Evolutionary conservation across 75 land plant genomes (phyloP), one percentile per base, ranked within the genome.

Genomic region (Sequoia sempervirens): DNA sequence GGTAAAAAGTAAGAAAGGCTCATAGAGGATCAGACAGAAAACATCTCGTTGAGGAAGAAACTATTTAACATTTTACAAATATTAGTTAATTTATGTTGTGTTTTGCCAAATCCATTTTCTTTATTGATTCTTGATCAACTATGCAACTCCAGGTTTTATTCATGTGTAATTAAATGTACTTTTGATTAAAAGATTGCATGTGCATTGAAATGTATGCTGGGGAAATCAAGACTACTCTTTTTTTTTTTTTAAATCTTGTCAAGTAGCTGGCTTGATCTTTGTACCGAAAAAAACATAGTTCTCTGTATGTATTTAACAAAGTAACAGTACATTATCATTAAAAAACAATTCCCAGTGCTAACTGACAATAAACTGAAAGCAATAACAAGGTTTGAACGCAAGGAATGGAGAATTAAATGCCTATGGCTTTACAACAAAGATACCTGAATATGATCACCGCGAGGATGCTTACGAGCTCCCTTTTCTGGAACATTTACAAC

Each of bases 401-500:
- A n/a, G n/a, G 52, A 80, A 28, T 80, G 12, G 5, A 43, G 26
- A 20, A 80, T 80, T 20, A 45, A 41, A 26, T 28, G 37, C 23
- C 17, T 74, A 4, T 74, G 15, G 15, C n/a, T n/a, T n/a, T n/a
- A n/a, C n/a, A 8, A 75, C 52, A 38, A 75, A 40, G 18, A 18
- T 36, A 93, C 96, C 96, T 94, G 96, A 74, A 93, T 93, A 81
- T 88, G 92, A 83, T 94, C 95, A 46, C 93, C 90, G 26, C 96
- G 88, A 78, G 96, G 93, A 91, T 93, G 93, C 81, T 93, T 94
- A 13, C 93, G 87, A 70, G 94, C 89, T 18, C 95, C 92, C 82
- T 93, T 94, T 76, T 94, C 96, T 80, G 96, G 96, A 76, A 94
- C 96, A 87, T 91, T 94, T 41, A 94, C 96, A 83, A 94, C 87